Evolutionary conservation across 352 stramenopile genomes (phyloP).

Genomic region (Globisporangium radiosum): DNA sequence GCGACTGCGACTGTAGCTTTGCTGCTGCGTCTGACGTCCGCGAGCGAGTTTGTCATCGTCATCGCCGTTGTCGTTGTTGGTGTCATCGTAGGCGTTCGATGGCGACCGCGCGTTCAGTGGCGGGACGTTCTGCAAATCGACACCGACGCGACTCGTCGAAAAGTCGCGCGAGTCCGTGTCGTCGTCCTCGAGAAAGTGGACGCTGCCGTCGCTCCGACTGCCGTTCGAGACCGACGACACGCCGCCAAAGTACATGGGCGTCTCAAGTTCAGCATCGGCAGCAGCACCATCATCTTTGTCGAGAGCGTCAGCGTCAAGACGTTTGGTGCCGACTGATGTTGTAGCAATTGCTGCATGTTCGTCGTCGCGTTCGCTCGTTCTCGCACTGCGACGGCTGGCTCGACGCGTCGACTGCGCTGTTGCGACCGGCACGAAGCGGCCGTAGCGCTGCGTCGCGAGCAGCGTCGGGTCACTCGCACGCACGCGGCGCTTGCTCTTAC

Average conservation of each 20-base stretch:
- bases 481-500: background rate
- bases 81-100: constrained; percentile 5
- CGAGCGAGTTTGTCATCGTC: background rate
- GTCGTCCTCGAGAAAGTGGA: constrained; percentile 58
- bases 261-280: background rate
- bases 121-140: constrained; percentile 19
- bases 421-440: constrained; percentile 25
- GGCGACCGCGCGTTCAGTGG: constrained; percentile 1
- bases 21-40: background rate
- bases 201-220: constrained; percentile 43
- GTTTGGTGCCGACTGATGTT: no score
- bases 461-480: constrained; percentile 10
- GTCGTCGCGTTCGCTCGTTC: background rate
- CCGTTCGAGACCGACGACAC: constrained; percentile 64
- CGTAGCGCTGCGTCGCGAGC: constrained; percentile 32
- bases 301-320: no score
- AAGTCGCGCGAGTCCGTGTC: constrained; percentile 38
- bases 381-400: background rate
- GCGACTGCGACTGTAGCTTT: background rate
- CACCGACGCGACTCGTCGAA: constrained; percentile 21
- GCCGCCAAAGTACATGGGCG: constrained; percentile 45
- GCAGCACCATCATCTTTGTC: background rate
- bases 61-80: background rate
- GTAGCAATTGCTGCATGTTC: background rate
- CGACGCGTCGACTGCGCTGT: background rate